phyloP scores from a whole-genome alignment of 371 early-diverging fungal species.

The Zancudomyces culisetae region DNA sequence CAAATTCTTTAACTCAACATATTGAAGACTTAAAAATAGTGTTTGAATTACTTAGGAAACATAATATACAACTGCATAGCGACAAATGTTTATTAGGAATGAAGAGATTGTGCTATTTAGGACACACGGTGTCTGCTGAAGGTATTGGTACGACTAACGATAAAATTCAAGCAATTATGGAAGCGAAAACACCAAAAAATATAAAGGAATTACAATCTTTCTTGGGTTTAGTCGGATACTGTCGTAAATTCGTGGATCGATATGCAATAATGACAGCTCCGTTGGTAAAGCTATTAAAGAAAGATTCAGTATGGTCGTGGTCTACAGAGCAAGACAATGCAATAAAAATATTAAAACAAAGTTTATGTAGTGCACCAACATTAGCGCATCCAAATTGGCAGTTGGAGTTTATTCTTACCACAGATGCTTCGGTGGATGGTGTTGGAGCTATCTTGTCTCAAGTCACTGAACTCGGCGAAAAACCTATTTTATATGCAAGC shows the following conservation, averaged over 20 bases:
- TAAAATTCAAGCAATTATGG: neutral
- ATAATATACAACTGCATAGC: constrained; percentile 9
- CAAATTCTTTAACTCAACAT: constrained; percentile 26
- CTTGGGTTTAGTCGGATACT: constrained; percentile 5
- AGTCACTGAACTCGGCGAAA: neutral
- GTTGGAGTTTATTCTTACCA: constrained; percentile 3
- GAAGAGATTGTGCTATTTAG: constrained; percentile 22
- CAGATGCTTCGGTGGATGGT: neutral
- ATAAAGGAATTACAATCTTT: constrained; percentile 4
- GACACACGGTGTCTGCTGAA: constrained; percentile 16
- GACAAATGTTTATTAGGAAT: constrained; percentile 31
- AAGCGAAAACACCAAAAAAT: constrained; percentile 4
- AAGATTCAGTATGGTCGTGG: neutral
- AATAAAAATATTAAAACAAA: neutral
- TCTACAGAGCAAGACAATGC: neutral
- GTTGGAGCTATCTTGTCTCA: neutral
- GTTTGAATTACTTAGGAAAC: constrained; percentile 11
- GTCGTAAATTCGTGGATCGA: neutral
- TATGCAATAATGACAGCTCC: neutral
- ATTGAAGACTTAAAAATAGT: constrained; percentile 18
- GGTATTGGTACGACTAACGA: neutral
- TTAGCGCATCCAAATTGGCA: neutral
- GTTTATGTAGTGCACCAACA: neutral
- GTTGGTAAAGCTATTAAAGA: constrained; percentile 1
- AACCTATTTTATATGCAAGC: neutral